Conservation (phyloP, 306 rosid genomes). For the Inga laurina region DNA sequence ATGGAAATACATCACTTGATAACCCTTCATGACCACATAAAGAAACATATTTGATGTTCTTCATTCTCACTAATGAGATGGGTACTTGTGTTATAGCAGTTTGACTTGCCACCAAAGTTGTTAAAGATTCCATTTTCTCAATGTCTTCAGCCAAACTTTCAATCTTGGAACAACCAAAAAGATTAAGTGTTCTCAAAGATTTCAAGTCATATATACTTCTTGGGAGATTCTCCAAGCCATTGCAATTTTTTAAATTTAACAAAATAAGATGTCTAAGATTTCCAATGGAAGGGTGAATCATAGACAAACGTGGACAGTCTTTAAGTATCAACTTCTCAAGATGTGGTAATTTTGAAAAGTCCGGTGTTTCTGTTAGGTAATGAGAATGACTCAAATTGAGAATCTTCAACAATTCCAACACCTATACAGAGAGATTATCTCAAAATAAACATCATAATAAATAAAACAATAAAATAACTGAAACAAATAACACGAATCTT, state of each 20-base stretch:
- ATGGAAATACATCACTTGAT: not conserved
- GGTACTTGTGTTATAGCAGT: not conserved
- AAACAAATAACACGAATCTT: not conserved
- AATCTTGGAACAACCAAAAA: not conserved
- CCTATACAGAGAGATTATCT: not conserved
- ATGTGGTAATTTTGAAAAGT: not conserved
- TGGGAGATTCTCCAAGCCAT: not conserved
- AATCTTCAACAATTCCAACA: not conserved
- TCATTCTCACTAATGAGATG: not conserved
- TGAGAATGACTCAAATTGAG: not conserved
- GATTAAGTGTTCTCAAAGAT: not conserved
- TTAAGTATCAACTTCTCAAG: not conserved
- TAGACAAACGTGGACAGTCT: not conserved
- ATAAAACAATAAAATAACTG: not conserved
- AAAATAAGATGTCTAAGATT: not conserved
- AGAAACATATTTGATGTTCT: not conserved
- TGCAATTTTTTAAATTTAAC: not conserved
- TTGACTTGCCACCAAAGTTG: not conserved
- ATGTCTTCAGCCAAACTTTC: not conserved
- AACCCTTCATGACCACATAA: not conserved
- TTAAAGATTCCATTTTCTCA: not conserved
- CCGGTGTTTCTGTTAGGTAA: not conserved
- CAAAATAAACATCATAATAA: not conserved
- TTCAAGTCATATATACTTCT: not conserved
- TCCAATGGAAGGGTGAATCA: not conserved